Evolutionary conservation across 75 land plant species (phyloP).

Genomic region (Ceratopteris richardii): DNA sequence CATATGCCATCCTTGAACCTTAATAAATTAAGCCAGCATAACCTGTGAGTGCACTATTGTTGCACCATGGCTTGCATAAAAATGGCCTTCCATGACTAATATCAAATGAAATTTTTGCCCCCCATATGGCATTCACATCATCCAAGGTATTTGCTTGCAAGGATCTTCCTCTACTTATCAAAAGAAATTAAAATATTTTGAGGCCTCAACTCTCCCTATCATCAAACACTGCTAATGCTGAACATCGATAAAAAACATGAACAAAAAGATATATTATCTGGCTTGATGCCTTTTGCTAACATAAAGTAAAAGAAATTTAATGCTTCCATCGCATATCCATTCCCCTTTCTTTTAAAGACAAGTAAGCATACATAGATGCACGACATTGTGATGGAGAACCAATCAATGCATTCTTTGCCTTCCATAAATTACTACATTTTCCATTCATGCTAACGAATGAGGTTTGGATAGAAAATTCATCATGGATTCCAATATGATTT

Average conservation of each 20-base stretch:
- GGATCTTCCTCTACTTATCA: too few species aligned
- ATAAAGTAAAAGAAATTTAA: slow-evolving; percentile 22
- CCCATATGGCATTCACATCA: too few species aligned
- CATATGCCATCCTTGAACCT: too few species aligned
- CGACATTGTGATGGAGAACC: slow-evolving; percentile 3
- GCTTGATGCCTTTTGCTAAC: slow-evolving; percentile 13
- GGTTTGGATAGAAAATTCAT: slow-evolving; percentile 9
- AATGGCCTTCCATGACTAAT: too few species aligned
- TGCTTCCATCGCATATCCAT: slow-evolving; percentile 12
- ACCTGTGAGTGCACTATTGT: too few species aligned
- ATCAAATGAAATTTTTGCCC: too few species aligned
- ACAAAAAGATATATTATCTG: slow-evolving; percentile 24
- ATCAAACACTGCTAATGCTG: slow-evolving; percentile 10
- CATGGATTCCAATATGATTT: slow-evolving; percentile 7
- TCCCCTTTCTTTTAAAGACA: slow-evolving; percentile 1
- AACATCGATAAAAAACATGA: slow-evolving; percentile 15
- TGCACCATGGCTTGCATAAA: too few species aligned
- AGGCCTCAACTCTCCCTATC: slow-evolving; percentile 5
- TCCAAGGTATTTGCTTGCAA: too few species aligned
- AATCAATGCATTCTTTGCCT: slow-evolving; percentile 7
- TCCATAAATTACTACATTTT: slow-evolving; percentile 9
- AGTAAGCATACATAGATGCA: slow-evolving; percentile 16
- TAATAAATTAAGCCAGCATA: too few species aligned
- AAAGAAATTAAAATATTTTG: too few species aligned
- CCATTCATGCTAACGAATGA: slow-evolving; percentile 17